These are phyloP conservation scores for Nemania abortiva DNA, from an alignment of 2,329 filamentous ascomycete genomes.

Conservation along the genomic window DNA sequence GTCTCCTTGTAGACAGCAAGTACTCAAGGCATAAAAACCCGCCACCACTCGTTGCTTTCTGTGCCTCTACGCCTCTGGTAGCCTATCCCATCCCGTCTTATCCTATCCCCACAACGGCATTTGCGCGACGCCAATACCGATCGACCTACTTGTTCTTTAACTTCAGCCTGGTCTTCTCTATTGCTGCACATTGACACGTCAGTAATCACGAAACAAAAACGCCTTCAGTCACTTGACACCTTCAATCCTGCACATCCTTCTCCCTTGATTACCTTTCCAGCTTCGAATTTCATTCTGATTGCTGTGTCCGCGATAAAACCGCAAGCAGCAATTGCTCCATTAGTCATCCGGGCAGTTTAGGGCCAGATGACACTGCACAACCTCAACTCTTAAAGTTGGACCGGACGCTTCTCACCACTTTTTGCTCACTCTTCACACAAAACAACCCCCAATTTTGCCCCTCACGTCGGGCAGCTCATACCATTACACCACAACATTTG, in stretches of 20 bases:
- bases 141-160: constrained; percentile 17
- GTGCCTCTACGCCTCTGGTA: constrained; percentile 9
- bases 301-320: background rate
- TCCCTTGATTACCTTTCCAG: background rate
- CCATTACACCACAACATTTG: constrained; percentile 16
- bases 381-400: constrained; percentile 19
- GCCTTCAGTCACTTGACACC: background rate
- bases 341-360: background rate
- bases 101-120: constrained; percentile 32
- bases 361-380: constrained; percentile 14
- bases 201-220: background rate
- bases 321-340: background rate
- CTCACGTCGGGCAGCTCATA: constrained; percentile 26
- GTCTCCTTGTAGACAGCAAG: constrained; percentile 1
- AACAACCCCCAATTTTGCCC: constrained; percentile 19
- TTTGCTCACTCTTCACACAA: constrained; percentile 19
- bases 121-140: constrained; percentile 34
- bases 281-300: background rate
- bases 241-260: background rate
- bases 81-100: background rate
- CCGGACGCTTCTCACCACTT: constrained; percentile 4
- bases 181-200: constrained; percentile 25
- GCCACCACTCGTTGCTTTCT: background rate
- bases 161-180: constrained; percentile 32
- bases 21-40: constrained; percentile 12